These are phyloP conservation scores for Lachancea waltii DNA, from an alignment of 805 yeast species.

Conservation along the genomic window DNA sequence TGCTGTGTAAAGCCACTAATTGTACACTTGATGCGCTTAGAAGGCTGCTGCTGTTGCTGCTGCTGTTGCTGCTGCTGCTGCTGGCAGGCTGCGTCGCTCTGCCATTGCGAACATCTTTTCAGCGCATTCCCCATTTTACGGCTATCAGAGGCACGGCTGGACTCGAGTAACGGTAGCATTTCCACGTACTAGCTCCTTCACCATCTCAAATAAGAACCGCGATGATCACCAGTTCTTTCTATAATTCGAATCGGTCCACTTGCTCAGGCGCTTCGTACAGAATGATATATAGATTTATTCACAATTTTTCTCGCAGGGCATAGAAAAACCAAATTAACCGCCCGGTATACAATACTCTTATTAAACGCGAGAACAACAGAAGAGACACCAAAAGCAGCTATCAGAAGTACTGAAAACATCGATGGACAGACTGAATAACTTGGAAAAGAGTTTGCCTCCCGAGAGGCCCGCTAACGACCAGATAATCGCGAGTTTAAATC, in stretches of 20 bases:
- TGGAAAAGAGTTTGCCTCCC: conserved; percentile 28
- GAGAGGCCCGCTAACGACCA: conserved; percentile 29
- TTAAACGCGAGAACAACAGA: not conserved
- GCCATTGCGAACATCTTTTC: conserved; percentile 4
- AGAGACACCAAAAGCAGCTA: not conserved
- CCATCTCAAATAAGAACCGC: too few species aligned
- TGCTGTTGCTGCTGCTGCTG: too few species aligned
- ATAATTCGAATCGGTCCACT: too few species aligned
- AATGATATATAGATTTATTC: too few species aligned
- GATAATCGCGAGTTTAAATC: conserved; percentile 34
- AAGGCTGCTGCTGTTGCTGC: not conserved
- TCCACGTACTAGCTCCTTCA: not conserved
- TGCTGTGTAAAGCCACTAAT: too few species aligned
- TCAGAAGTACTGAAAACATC: not conserved
- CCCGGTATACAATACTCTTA: too few species aligned
- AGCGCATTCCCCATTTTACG: conserved; percentile 1
- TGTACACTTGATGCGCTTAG: not conserved
- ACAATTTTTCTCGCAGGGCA: too few species aligned
- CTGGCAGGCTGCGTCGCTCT: too few species aligned
- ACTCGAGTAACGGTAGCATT: not conserved
- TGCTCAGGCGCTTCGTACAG: too few species aligned
- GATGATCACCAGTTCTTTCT: not conserved
- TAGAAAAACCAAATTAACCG: too few species aligned
- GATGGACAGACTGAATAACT: conserved; percentile 23
- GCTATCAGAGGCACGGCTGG: not conserved